phyloP scores from a whole-genome alignment of 768 basidiomycete species.

The Collybiopsis luxurians region DNA sequence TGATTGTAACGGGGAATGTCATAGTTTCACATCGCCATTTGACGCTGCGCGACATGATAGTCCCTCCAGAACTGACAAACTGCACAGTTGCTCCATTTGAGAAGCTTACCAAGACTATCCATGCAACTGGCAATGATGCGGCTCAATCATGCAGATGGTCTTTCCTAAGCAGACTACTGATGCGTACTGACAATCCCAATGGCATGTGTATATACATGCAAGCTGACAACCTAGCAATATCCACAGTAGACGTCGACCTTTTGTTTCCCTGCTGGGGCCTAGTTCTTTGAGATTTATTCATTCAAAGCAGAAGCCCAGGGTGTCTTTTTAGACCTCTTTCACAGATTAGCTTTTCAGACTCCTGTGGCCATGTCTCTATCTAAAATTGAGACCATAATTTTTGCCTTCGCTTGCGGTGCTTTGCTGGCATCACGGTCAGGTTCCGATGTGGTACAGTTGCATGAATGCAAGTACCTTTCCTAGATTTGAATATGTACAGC shows the following conservation, averaged over 20 bases:
- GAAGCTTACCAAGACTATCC: conserved; percentile 49
- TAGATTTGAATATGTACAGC: not conserved
- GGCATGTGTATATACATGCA: too few species aligned
- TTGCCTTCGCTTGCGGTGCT: conserved; percentile 67
- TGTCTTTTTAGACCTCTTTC: conserved; percentile 35
- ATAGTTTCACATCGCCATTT: conserved; percentile 65
- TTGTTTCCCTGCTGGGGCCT: conserved; percentile 65
- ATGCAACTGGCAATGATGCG: conserved; percentile 70
- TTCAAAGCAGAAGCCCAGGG: conserved; percentile 9
- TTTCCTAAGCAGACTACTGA: too few species aligned
- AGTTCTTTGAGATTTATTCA: conserved; percentile 57
- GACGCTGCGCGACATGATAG: conserved; percentile 63
- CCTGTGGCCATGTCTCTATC: conserved; percentile 54
- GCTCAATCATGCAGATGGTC: conserved; percentile 78
- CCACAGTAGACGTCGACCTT: conserved; percentile 62
- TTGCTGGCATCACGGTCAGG: conserved; percentile 60
- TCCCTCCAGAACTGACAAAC: conserved; percentile 44
- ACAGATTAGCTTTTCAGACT: conserved; percentile 55
- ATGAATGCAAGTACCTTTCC: conserved; percentile 67
- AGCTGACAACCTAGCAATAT: conserved; percentile 81
- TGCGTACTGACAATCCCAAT: too few species aligned
- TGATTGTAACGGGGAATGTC: conserved; percentile 85
- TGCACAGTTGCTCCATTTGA: conserved; percentile 49
- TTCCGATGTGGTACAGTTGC: conserved; percentile 86
- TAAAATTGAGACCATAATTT: conserved; percentile 63